These are phyloP conservation scores for Alternaria novae-zelandiae DNA, from an alignment of 2,329 filamentous ascomycete genomes.

Conservation along the genomic window DNA sequence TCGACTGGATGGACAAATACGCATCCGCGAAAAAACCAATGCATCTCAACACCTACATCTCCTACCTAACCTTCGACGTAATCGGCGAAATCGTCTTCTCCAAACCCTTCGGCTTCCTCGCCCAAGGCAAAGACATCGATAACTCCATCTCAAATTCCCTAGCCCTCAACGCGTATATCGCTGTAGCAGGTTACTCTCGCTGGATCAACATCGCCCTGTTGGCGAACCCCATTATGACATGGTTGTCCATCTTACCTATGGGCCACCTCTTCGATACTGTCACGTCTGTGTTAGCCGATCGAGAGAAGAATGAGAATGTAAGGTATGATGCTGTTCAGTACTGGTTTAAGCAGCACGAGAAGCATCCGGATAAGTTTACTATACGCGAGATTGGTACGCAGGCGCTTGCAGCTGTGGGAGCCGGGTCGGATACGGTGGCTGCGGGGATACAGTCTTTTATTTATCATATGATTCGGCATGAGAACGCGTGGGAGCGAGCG, in stretches of 20 bases:
- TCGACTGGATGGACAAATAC: background rate
- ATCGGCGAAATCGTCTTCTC: constrained; percentile 48
- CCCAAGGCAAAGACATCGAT: constrained; percentile 44
- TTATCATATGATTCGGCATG: constrained; percentile 44
- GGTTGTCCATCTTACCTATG: constrained; percentile 43
- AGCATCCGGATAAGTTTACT: constrained; percentile 43
- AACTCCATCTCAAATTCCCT: constrained; percentile 42
- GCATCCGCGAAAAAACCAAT: background rate
- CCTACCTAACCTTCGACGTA: constrained; percentile 50
- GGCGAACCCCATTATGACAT: constrained; percentile 47
- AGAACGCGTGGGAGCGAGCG: constrained; percentile 1
- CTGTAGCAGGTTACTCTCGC: constrained; percentile 17
- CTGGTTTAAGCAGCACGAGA: constrained; percentile 43
- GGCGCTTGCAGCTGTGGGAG: constrained; percentile 47
- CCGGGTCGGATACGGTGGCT: constrained; percentile 49
- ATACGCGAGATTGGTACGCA: constrained; percentile 45
- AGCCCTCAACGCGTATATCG: background rate
- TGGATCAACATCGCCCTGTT: constrained; percentile 28
- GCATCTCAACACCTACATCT: constrained; percentile 48
- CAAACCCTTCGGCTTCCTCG: constrained; percentile 34
- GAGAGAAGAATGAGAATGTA: constrained; percentile 41
- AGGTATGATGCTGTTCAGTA: constrained; percentile 48
- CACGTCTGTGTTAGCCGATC: constrained; percentile 36
- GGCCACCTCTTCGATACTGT: constrained; percentile 51
- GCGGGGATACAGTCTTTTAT: constrained; percentile 45